Evolutionary conservation across 2,329 filamentous ascomycete species (phyloP).

Genomic region (Rutstroemia sp.): DNA sequence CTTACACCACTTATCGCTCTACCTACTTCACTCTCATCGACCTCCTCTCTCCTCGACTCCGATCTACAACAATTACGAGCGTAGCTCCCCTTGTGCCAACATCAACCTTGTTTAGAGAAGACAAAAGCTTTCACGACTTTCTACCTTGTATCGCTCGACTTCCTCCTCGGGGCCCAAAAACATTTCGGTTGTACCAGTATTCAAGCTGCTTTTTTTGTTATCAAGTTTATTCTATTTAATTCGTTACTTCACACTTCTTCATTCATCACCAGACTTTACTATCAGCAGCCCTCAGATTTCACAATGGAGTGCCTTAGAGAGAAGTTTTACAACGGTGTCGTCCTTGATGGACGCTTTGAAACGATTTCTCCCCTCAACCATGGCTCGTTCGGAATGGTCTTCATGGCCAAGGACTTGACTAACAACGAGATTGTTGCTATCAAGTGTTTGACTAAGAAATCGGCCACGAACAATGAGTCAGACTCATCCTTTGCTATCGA

Average conservation of each 20-base stretch:
- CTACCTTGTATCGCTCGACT: conserved; percentile 21
- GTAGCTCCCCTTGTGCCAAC: conserved; percentile 27
- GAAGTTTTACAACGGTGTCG: conserved; percentile 68
- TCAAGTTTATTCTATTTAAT: conserved; percentile 18
- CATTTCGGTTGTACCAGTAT: conserved; percentile 29
- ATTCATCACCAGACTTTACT: conserved; percentile 1
- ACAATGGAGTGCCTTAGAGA: conserved; percentile 81
- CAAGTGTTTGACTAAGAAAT: conserved; percentile 89
- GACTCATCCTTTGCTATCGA: conserved; percentile 63
- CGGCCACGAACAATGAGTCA: conserved; percentile 43
- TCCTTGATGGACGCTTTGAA: conserved; percentile 83
- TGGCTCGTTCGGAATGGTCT: conserved; percentile 98
- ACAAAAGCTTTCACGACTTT: conserved; percentile 29
- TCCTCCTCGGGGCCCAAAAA: conserved; percentile 24
- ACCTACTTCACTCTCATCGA: conserved; percentile 13
- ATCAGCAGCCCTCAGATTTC: conserved; percentile 13
- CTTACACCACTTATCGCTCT: conserved; percentile 11
- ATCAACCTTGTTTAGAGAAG: conserved; percentile 29
- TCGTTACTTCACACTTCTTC: conserved; percentile 8
- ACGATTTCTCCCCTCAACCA: conserved; percentile 94
- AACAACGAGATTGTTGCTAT: conserved; percentile 81
- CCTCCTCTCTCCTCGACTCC: conserved; percentile 15
- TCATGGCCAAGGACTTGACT: conserved; percentile 73
- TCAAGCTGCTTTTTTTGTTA: conserved; percentile 14
- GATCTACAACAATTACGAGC: conserved; percentile 20